Evolutionary conservation across 768 basidiomycete genomes (phyloP).

Genomic region (Tylopilus subfusipes): DNA sequence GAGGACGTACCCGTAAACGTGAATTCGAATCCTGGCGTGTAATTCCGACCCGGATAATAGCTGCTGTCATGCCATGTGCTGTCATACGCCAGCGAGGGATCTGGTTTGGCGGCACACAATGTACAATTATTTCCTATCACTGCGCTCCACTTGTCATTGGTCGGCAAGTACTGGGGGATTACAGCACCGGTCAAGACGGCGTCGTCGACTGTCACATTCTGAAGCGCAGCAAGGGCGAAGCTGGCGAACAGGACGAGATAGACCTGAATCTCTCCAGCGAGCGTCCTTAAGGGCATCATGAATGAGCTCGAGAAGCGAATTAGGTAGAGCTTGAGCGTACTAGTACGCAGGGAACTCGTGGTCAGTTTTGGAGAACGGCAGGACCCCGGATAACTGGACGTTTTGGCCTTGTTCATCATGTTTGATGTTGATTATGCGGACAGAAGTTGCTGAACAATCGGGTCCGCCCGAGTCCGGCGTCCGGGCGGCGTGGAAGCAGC

Average conservation of each 20-base stretch:
- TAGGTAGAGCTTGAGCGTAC: background rate
- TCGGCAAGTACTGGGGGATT: constrained; percentile 10
- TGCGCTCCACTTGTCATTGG: background rate
- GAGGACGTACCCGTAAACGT: constrained; percentile 10
- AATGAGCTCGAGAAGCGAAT: background rate
- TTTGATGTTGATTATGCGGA: no score
- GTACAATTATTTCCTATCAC: constrained; percentile 5
- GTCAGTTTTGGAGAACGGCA: no score
- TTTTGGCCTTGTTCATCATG: no score
- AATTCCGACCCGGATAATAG: background rate
- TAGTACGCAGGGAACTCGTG: no score
- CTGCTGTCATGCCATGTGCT: constrained; percentile 20
- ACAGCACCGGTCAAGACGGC: constrained; percentile 3
- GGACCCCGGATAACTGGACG: no score
- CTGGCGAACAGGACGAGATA: background rate
- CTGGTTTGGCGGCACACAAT: background rate
- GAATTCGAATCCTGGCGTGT: constrained; percentile 2
- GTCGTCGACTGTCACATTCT: constrained; percentile 19
- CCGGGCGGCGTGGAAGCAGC: no score
- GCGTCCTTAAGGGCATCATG: constrained; percentile 1
- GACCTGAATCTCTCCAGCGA: background rate
- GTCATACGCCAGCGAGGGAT: constrained; percentile 3
- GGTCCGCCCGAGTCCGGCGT: no score
- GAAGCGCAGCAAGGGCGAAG: constrained; percentile 1
- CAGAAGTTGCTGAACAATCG: no score